Evolutionary conservation across 2,329 filamentous ascomycete genomes (phyloP), one percentile per base, ranked within the genome.

Genomic region (Thielaviopsis musarum): DNA sequence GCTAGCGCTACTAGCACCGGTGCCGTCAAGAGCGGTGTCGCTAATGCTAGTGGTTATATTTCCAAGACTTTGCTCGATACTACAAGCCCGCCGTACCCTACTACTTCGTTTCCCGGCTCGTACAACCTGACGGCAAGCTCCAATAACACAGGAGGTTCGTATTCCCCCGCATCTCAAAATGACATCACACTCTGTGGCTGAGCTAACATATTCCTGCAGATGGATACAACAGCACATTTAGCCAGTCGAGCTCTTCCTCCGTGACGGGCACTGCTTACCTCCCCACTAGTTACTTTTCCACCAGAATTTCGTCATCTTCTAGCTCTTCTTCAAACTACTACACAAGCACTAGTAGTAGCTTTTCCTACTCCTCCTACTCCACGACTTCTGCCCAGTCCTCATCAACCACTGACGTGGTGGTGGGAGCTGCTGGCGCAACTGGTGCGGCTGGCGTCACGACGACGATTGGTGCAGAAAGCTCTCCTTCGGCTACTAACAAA

Each of bases 381-480:
- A 51, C 57, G 22, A 34, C 53, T 41, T 58, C 55, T 7, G 26
- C 49, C n/a, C 19, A 19, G 38, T 41, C 38, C 45, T 59, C 60
- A 22, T 49, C 59, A 5, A 45, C 28, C n/a, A 53, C 45, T 49
- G 53, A 54, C 2, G 28, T 58, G 24, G 64, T 66, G 5, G 58
- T 66, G 2, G 63, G 65, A 26, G 59, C 67, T n/a, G 65, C 66
- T 19, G 59, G 61, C 13, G 63, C 64, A 9, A 61, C 65, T 13
- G 59, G 63, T 24, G 53, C 66, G 19, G 65, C 64, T 6, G 64
- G 65, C 5, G 62, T 65, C 17, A 62, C 62, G 12, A 59, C 56
- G 21, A 63, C 54, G 3, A 54, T 34, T 28, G 56, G 52, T 9
- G 54, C 54, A 2, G 45, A 26, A 52, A 45, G n/a, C 13, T 45